Evolutionary conservation across 768 basidiomycete genomes (phyloP), one percentile per base, ranked within the genome.

Genomic region (Amanita inopinata): DNA sequence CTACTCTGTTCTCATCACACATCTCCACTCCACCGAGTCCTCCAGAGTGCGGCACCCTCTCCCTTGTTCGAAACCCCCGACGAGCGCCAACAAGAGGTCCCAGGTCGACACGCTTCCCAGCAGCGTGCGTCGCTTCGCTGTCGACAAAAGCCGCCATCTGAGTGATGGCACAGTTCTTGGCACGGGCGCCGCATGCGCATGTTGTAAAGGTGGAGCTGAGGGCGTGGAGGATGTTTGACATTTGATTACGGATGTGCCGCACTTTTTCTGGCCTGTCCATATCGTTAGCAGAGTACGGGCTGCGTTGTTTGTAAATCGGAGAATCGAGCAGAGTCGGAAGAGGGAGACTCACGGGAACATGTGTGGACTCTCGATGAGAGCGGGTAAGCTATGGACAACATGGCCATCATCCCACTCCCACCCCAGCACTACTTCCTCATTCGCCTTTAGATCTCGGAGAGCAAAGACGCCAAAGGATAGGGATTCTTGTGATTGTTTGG

Each of bases 341-440:
- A 36, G 43, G 22, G 19, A 53, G 15, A 74, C 74, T 61, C 59
- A 80, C 80, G 71, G 66, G 51, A 80, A 78, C 44, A 71, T 52
- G 46, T 68, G 61, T 3, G 79, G 76, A 3, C 70, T 60, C 51
- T 77, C 63, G 45, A 87, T 65, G 38, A 86, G 60, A 5, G 78
- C 77, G n/a, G 78, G 84, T 0, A 90, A 64, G 47, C 69, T 64
- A 59, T 94, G 92, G 0, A 93, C 75, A 0, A 82, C 79, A 55
- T 89, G 85, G 2, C 78, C 79, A 53, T 98, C 93, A 52, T 97
- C 92, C 93, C 93, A 98, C 57, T 96, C 91, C 91, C 93, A 97
- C 0, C 84, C 85, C 0, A 97, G 62, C 0, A 92, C 78, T 14
- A 97, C 74, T 62, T 97, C 93, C 49, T 92, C 90, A 36, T 83